Evolutionary conservation across 139 green algal genomes (phyloP), one percentile per base, ranked within the genome.

Genomic region (Nannochloris sp.): DNA sequence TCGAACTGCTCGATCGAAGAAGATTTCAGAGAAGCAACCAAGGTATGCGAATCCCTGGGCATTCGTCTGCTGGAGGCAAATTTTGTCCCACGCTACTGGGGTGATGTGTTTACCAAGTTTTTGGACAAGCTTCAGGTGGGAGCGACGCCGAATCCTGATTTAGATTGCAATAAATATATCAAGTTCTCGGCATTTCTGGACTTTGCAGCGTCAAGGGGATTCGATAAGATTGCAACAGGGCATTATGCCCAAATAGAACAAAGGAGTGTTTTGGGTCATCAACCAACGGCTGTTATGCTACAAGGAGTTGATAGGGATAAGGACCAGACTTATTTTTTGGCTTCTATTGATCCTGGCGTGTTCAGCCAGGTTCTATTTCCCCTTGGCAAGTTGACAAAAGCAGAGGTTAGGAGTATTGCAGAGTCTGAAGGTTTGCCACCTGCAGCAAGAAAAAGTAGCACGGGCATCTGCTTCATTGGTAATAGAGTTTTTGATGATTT

Each of bases 391-490:
- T 25, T 87, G 67, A 49, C 16, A 31, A 95, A 95, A 75, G 28
- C 40, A 12, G 66, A 82, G 2, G 85, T 94, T 17, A 49, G 82
- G 6, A 49, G n/a, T 1, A 4, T 82, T 14, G 87, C 86, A 12
- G 66, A 61, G 0, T 67, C 51, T 28, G 63, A 65, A 6, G 70
- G 69, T 2, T 66, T 91, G 58, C 49, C 17, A 6, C 60, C 44
- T 11, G 75, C 75, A 1, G 29, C 59, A 16, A 73, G 66, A n/a
- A 75, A 75, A 53, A 83, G 70, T 71, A 90, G 80, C 61, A 69
- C 79, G 2, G 87, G 87, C 40, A 91, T 95, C 60, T 95, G 87
- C 74, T 95, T 95, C 77, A 81, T 95, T 12, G 87, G 76, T 6
- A 68, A 74, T 5, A 74, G 85, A 23, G 65, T 77, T 53, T 95